These are phyloP conservation scores for Claviceps quebecensis DNA, from an alignment of 2,329 filamentous ascomycete genomes.

Conservation along the genomic window DNA sequence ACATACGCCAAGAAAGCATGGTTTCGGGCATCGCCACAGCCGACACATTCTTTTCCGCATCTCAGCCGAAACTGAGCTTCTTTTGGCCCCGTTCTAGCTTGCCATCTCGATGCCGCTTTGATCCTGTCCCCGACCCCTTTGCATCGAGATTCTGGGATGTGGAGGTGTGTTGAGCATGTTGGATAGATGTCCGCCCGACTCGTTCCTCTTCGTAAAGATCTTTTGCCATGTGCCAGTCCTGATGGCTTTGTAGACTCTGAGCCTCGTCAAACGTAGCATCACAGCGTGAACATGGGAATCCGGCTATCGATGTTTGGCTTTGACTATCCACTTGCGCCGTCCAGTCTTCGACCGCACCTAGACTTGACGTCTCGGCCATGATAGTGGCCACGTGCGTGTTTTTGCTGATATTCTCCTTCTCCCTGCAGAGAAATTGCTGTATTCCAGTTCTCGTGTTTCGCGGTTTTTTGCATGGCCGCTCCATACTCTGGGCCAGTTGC, in stretches of 20 bases:
- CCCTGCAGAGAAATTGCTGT: slow-evolving; percentile 41
- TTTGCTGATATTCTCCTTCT: background rate
- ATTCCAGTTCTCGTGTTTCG: slow-evolving; percentile 35
- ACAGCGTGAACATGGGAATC: slow-evolving; percentile 49
- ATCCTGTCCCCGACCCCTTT: slow-evolving; percentile 21
- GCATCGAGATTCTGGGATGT: slow-evolving; percentile 17
- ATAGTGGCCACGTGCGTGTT: background rate
- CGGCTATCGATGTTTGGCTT: background rate
- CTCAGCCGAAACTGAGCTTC: slow-evolving; percentile 45
- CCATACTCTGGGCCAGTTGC: background rate
- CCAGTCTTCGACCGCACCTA: background rate
- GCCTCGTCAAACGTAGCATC: slow-evolving; percentile 40
- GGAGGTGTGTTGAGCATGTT: slow-evolving; percentile 22
- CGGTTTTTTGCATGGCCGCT: slow-evolving; percentile 17
- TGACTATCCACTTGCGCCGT: background rate
- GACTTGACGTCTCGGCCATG: background rate
- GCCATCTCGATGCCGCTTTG: slow-evolving; percentile 25
- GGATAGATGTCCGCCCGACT: slow-evolving; percentile 32
- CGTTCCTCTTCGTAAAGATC: slow-evolving; percentile 58
- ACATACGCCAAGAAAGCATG: background rate
- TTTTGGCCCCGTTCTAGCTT: slow-evolving; percentile 44
- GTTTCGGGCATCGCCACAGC: background rate
- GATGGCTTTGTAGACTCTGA: slow-evolving; percentile 57
- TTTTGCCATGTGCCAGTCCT: slow-evolving; percentile 90
- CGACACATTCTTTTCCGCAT: background rate